These are phyloP conservation scores for Cercospora beticola DNA, from an alignment of 2,329 filamentous ascomycete genomes.

Conservation along the genomic window DNA sequence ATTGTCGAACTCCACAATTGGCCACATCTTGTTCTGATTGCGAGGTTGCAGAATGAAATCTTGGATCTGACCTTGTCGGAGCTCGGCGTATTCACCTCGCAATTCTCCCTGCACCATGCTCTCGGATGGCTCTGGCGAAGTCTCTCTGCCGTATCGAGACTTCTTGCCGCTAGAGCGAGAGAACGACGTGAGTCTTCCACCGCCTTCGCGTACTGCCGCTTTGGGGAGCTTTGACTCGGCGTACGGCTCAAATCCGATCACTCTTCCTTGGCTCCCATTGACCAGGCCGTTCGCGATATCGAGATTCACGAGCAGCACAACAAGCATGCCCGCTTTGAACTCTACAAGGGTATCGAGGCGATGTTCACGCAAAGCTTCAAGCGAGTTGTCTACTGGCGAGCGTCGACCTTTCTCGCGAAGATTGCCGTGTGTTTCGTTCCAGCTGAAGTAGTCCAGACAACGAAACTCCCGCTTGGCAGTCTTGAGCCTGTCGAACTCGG, in stretches of 20 bases:
- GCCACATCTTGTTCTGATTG: constrained; percentile 36
- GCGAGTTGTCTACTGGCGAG: constrained; percentile 20
- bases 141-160: constrained; percentile 10
- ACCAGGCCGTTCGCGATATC: constrained; percentile 45
- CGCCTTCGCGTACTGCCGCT: constrained; percentile 10
- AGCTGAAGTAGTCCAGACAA: constrained; percentile 45
- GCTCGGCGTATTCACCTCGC: constrained; percentile 19
- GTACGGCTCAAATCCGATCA: constrained; percentile 41
- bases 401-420: constrained; percentile 19
- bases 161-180: constrained; percentile 5
- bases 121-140: constrained; percentile 17
- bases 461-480: constrained; percentile 29
- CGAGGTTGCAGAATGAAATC: constrained; percentile 19
- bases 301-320: constrained; percentile 55
- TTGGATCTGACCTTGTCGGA: constrained; percentile 19
- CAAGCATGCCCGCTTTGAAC: constrained; percentile 54
- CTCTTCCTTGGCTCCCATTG: constrained; percentile 51
- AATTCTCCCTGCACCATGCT: constrained; percentile 16
- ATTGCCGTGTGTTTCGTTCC: constrained; percentile 21
- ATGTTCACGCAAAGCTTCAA: constrained; percentile 41
- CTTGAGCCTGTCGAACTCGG: constrained; percentile 15
- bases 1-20: constrained; percentile 56
- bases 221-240: constrained; percentile 23
- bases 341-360: constrained; percentile 47
- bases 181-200: constrained; percentile 9